Evolutionary conservation across 2,329 filamentous ascomycete genomes (phyloP).

Genomic region (Trichocomaceae sp.): DNA sequence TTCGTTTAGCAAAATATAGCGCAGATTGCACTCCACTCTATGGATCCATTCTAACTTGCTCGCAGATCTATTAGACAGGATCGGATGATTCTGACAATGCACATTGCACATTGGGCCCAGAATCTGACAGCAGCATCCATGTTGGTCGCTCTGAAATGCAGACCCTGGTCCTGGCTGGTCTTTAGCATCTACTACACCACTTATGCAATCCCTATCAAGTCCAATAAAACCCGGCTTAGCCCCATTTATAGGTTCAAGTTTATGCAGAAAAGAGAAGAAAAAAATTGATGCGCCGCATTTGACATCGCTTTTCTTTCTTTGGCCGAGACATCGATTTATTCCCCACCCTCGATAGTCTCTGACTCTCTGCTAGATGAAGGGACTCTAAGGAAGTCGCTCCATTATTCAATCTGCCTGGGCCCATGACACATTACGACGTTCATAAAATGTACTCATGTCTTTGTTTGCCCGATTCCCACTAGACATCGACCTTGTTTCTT

Average conservation of each 20-base stretch:
- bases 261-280: slow-evolving; percentile 9
- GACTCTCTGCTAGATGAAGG: slow-evolving; percentile 10
- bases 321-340: slow-evolving; percentile 6
- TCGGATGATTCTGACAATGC: slow-evolving; percentile 10
- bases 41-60: slow-evolving; percentile 3
- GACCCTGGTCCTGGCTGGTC: background rate
- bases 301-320: slow-evolving; percentile 12
- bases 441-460: slow-evolving; percentile 6
- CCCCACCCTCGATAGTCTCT: slow-evolving; percentile 9
- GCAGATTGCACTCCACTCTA: slow-evolving; percentile 1
- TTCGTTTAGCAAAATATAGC: slow-evolving; percentile 6
- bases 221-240: slow-evolving; percentile 5
- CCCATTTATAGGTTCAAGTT: slow-evolving; percentile 11
- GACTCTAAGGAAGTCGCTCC: slow-evolving; percentile 4
- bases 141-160: slow-evolving; percentile 6
- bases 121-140: slow-evolving; percentile 11
- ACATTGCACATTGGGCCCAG: slow-evolving; percentile 7
- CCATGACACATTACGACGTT: slow-evolving; percentile 4
- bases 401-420: slow-evolving; percentile 7
- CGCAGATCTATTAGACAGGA: slow-evolving; percentile 7
- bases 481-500: background rate
- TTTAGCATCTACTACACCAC: slow-evolving; percentile 5
- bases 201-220: slow-evolving; percentile 10
- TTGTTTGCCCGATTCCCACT: slow-evolving; percentile 4
- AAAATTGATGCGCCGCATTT: slow-evolving; percentile 14